Evolutionary conservation across 306 rosid species (phyloP).

Genomic region (Quercus mongolica): DNA sequence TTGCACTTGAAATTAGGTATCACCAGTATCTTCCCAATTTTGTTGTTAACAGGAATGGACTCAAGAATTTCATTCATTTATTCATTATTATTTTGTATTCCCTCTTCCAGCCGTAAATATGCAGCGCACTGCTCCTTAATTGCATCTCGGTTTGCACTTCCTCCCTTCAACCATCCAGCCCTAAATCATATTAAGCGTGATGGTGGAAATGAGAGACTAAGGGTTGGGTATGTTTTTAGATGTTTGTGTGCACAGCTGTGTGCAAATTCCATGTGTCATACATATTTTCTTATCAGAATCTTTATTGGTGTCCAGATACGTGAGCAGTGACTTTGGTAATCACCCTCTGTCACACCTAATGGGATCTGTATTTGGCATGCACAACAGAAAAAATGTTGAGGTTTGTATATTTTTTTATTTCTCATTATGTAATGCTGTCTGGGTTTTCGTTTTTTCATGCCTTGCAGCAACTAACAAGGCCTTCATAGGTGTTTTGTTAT

Average conservation of each 20-base stretch:
- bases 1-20: constrained; percentile 96
- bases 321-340: constrained; percentile 67
- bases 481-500: constrained; percentile 75
- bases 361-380: constrained; percentile 99
- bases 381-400: constrained; percentile 76
- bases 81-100: too few relatives aligned
- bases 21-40: background rate
- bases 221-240: constrained; percentile 70
- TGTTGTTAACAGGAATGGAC: too few relatives aligned
- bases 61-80: too few relatives aligned
- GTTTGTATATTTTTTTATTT: constrained; percentile 28
- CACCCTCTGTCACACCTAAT: constrained; percentile 83
- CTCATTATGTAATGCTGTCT: background rate
- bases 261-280: too few relatives aligned
- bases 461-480: too few relatives aligned
- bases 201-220: constrained; percentile 66
- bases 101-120: constrained; percentile 65
- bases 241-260: background rate
- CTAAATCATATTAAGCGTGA: constrained; percentile 56
- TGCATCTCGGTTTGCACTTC: constrained; percentile 84
- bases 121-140: constrained; percentile 89
- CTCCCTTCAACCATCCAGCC: constrained; percentile 74
- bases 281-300: background rate
- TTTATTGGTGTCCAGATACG: constrained; percentile 34
- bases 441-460: too few relatives aligned